These are phyloP conservation scores for Casuarina cunninghamiana DNA, from an alignment of 306 rosid genomes.

Conservation along the genomic window DNA sequence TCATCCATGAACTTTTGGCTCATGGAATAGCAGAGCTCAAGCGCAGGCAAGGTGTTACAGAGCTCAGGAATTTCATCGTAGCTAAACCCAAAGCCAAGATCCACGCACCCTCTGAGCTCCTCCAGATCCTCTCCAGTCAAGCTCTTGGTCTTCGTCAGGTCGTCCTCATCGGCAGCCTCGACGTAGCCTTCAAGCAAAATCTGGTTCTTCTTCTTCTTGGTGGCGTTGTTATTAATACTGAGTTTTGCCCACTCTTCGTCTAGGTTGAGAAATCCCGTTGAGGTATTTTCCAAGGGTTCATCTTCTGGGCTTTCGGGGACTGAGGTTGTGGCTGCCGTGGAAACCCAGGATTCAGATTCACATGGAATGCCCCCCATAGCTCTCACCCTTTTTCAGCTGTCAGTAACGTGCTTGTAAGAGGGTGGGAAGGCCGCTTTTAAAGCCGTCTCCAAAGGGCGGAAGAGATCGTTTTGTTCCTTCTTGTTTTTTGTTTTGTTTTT, in stretches of 20 bases:
- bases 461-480: background rate
- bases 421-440: conserved; percentile 1
- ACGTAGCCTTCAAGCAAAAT: conserved; percentile 71
- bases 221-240: conserved; percentile 9
- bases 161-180: conserved; percentile 49
- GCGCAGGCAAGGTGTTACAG: conserved; percentile 83
- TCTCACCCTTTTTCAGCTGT: background rate
- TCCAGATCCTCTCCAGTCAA: conserved; percentile 81
- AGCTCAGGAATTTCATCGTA: conserved; percentile 89
- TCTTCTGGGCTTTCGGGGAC: conserved; percentile 18
- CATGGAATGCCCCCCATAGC: conserved; percentile 23
- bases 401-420: conserved; percentile 7
- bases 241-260: conserved; percentile 7
- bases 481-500: too few relatives aligned
- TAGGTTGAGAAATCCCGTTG: conserved; percentile 3
- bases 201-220: conserved; percentile 49
- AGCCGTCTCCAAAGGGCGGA: background rate
- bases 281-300: background rate
- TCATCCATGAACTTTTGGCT: conserved; percentile 67
- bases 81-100: conserved; percentile 88
- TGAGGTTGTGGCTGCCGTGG: conserved; percentile 9
- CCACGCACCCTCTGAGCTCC: conserved; percentile 81
- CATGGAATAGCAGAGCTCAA: conserved; percentile 82
- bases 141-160: conserved; percentile 66
- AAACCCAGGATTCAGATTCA: conserved; percentile 31